phyloP scores from a whole-genome alignment of 306 rosid species.

The Quercus berberidifolia region DNA sequence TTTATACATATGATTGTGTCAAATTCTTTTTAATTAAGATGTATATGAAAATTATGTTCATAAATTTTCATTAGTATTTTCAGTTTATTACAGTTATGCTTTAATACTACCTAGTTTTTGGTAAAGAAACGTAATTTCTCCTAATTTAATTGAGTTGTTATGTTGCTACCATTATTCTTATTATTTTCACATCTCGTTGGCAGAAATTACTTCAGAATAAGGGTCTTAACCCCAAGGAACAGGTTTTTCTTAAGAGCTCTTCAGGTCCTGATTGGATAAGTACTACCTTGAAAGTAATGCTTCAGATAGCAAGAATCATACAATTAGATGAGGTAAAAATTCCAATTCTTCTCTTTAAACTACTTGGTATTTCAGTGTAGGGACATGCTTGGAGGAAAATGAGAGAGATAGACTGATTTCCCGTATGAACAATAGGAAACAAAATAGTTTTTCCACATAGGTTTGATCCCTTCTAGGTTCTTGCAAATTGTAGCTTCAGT shows the following conservation, averaged over 20 bases:
- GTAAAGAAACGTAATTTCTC: slow-evolving; percentile 6
- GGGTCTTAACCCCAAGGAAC: slow-evolving; percentile 60
- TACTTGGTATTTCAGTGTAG: slow-evolving; percentile 3
- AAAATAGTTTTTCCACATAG: background rate
- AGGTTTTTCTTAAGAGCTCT: slow-evolving; percentile 33
- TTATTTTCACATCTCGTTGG: slow-evolving; percentile 16
- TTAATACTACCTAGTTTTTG: background rate
- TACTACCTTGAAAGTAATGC: slow-evolving; percentile 43
- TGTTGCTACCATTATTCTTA: slow-evolving; percentile 8
- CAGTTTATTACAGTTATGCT: background rate
- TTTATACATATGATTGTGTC: background rate
- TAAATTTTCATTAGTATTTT: background rate
- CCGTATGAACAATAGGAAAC: background rate
- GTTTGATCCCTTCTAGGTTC: slow-evolving; percentile 4
- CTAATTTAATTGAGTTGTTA: slow-evolving; percentile 10
- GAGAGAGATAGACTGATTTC: background rate
- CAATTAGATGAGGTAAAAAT: slow-evolving; percentile 73
- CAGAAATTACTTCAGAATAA: slow-evolving; percentile 58
- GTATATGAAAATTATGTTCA: background rate
- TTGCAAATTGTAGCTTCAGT: background rate
- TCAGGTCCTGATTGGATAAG: slow-evolving; percentile 31
- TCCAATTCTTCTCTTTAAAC: slow-evolving; percentile 21
- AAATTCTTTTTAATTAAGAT: slow-evolving; percentile 17
- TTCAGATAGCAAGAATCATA: slow-evolving; percentile 63
- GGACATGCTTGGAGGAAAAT: slow-evolving; percentile 10